phyloP scores from a whole-genome alignment of 257 asterid genomes.

The Thymus mandschuricus region DNA sequence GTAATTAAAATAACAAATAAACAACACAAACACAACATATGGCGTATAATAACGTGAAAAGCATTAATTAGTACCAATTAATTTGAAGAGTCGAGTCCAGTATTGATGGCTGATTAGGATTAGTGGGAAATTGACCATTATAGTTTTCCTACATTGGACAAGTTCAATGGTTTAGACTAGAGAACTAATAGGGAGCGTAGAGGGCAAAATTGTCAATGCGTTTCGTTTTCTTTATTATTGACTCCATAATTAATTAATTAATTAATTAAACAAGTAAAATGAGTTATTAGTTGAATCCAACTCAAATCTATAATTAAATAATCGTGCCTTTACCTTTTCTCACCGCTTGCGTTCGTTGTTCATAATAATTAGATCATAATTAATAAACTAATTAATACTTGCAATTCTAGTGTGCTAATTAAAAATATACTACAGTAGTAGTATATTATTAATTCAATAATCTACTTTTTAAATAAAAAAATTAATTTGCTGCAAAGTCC shows the following conservation, averaged over 20 bases:
- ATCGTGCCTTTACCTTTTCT: neutral
- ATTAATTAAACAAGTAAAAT: neutral
- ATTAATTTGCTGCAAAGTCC: neutral
- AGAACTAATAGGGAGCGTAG: neutral
- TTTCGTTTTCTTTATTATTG: neutral
- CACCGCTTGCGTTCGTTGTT: neutral
- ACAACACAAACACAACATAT: neutral
- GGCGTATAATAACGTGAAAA: neutral
- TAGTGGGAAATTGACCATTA: slow-evolving; percentile 18
- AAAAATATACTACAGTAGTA: too few relatives aligned
- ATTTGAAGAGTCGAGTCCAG: slow-evolving; percentile 22
- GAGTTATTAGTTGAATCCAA: neutral
- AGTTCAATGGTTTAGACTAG: slow-evolving; percentile 13
- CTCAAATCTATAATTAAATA: neutral
- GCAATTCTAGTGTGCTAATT: neutral
- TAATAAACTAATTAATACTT: neutral
- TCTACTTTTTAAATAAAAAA: neutral
- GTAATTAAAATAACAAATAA: neutral
- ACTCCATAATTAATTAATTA: neutral
- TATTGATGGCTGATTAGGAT: slow-evolving; percentile 25
- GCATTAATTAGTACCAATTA: neutral
- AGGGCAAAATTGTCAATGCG: slow-evolving; percentile 7
- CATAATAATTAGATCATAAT: neutral
- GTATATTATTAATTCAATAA: slow-evolving; percentile 9
- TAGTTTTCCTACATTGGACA: neutral